Evolutionary conservation across 2,329 filamentous ascomycete species (phyloP), one percentile per base, ranked within the genome.

Genomic region (Nothopassalora personata): DNA sequence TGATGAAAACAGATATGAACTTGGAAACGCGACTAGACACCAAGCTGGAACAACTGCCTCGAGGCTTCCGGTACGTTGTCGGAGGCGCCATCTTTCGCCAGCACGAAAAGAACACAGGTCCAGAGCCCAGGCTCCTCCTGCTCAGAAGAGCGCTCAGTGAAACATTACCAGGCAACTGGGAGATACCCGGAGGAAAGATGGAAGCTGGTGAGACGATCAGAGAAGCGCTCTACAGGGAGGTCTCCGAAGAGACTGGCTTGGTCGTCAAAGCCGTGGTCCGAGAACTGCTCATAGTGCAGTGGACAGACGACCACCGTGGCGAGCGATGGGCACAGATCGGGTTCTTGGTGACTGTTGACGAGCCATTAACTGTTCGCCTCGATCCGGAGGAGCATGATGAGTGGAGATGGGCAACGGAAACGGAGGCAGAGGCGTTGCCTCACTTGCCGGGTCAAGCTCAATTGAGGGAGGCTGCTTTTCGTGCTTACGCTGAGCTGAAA

Each of bases 331-430:
- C 11, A 11, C 31, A 34, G 31, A 34, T 34, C 2, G 31, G 31
- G 31, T 34, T 34, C 11, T 11, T 34, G 31, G 60, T 59, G 46
- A 51, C 23, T 13, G 60, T 59, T 7, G 27, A 53, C 19, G 28
- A 51, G 33, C 48, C 57, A 27, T 36, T 18, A 5, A 49, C 53
- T 3, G 57, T 61, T 4, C 54, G 43, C 27, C 39, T 61, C 49
- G 57, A 61, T 54, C 57, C 53, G 5, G 34, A 47, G 18, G 60
- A 61, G 57, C 60, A 61, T 54, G 49, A 43, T 13, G 60, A 61
- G 43, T 61, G 60, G 60, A 47, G 31, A 31, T 61, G 60, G 57
- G 28, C 19, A 1, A 6, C 13, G 10, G 34, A 57, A 27, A 56
- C 54, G 48, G 57, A 57, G 28, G 43, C 57, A 19, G 7, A n/a